Evolutionary conservation across 805 yeast species (phyloP).

Genomic region (Vanderwaltozyma polyspora): DNA sequence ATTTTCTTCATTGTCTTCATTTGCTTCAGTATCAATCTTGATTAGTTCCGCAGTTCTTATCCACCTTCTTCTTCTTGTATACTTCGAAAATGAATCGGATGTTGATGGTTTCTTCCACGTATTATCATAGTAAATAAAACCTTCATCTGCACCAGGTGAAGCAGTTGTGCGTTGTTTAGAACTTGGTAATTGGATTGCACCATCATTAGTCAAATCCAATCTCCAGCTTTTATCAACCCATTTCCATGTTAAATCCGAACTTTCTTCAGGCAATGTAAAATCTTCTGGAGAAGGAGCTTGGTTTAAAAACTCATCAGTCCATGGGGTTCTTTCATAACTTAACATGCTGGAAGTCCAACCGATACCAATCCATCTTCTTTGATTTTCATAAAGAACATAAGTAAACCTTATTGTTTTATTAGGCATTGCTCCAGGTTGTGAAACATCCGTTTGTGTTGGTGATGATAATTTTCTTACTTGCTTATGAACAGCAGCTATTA

Average conservation of each 20-base stretch:
- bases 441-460: constrained; percentile 7
- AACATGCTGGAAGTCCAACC: constrained; percentile 94
- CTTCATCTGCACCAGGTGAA: constrained; percentile 70
- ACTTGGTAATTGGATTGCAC: constrained; percentile 61
- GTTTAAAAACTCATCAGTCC: constrained; percentile 94
- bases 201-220: constrained; percentile 79
- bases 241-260: constrained; percentile 67
- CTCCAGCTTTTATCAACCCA: constrained; percentile 95
- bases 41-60: constrained; percentile 84
- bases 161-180: constrained; percentile 45
- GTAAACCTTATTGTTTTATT: constrained; percentile 60
- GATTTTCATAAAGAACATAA: constrained; percentile 86
- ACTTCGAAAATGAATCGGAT: constrained; percentile 79
- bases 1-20: neutral
- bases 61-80: constrained; percentile 94
- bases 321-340: constrained; percentile 86
- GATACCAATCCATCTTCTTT: constrained; percentile 92
- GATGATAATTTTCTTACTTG: constrained; percentile 28
- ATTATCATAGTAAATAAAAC: constrained; percentile 80
- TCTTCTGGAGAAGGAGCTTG: constrained; percentile 68
- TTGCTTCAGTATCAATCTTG: constrained; percentile 7
- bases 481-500: constrained; percentile 34
- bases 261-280: constrained; percentile 72
- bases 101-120: constrained; percentile 89
- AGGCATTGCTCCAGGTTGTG: constrained; percentile 7